Base-by-base conservation (phyloP, 2,329 filamentous ascomycete genomes). In the Arachnomyces sp. region DNA sequence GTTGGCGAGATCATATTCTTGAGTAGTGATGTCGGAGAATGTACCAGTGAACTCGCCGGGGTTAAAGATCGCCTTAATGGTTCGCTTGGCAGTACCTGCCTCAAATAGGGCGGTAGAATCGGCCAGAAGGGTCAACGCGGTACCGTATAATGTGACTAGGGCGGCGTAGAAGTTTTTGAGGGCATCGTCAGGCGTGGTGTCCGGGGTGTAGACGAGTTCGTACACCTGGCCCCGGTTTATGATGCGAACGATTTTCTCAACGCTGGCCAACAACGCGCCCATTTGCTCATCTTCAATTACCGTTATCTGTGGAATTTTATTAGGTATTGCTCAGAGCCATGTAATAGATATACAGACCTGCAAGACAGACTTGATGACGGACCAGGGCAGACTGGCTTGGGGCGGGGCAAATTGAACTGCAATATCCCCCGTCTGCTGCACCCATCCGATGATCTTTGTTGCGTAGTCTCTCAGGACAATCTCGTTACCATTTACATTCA, bases 211-310 rank as follows among this genome's bases (percentile, higher is more conserved):
- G 4, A 47, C 37, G 6, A 34, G 16, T 40, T 49, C 46, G 31
- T 49, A 50, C 2, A 45, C 38, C n/a, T 44, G 41, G 28, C 46
- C 44, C 17, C 44, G 48, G 34, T 25, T 40, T 11, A 37, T 45
- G n/a, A 47, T 37, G 8, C 43, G 37, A 14, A 47, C 36, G n/a
- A 47, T 28, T 17, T 29, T 41, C 30, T 50, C 46, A 7, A 43
- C 39, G 2, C 43, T 44, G 0, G 33, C 44, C 13, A 50, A 44
- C 14, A 50, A 16, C 4, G 48, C 48, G n/a, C 15, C 34, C 48
- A 50, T 50, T 28, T 49, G 43, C 14, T 46, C 44, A 11, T 37
- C 37, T 29, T 46, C 44, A 28, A 60, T 25, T 9, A 25, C 20
- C 20, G 20, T 5, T 25, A 25, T 25, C 20, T 25, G 9, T 5